Percentiles rank a stretch among this genome's conserved stretches.
Conservation (phyloP, 192 early-diverging fungal genomes). For the Gamsiella multidivaricata region DNA sequence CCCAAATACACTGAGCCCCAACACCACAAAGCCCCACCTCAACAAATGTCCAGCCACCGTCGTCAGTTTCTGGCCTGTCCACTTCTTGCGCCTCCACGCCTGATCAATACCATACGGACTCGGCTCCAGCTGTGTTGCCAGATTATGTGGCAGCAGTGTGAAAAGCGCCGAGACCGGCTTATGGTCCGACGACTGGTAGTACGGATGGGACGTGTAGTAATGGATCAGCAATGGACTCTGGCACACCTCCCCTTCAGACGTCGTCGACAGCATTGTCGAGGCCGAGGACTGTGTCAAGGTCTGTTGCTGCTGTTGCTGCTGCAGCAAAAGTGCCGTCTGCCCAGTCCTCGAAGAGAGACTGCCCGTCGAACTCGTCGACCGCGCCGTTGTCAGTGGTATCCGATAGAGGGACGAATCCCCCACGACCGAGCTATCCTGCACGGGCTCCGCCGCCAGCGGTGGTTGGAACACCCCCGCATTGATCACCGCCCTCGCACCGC, state of each 20-base stretch:
- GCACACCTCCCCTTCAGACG: constrained; percentile 5
- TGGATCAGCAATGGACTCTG: constrained; percentile 36
- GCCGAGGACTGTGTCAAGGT: constrained; percentile 17
- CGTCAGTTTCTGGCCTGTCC: constrained; percentile 48
- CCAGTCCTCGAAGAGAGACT: constrained; percentile 28
- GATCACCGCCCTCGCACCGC: constrained; percentile 15
- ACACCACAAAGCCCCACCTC: constrained; percentile 41
- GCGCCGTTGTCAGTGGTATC: constrained; percentile 14
- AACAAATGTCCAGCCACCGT: constrained; percentile 39
- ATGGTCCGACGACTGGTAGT: constrained; percentile 54
- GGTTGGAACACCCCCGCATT: constrained; percentile 24
- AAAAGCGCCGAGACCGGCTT: constrained; percentile 58
- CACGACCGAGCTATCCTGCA: neutral
- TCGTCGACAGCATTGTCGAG: constrained; percentile 9
- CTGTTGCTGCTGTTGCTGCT: constrained; percentile 9
- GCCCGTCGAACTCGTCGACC: constrained; percentile 3
- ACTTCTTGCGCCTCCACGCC: constrained; percentile 31
- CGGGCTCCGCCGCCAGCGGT: constrained; percentile 12
- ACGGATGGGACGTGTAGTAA: constrained; percentile 53
- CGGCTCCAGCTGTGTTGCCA: constrained; percentile 21
- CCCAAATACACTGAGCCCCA: constrained; percentile 20
- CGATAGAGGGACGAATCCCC: neutral
- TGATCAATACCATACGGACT: constrained; percentile 39
- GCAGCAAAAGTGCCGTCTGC: neutral
- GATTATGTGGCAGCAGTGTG: constrained; percentile 29